phyloP scores from a whole-genome alignment of 805 yeast genomes.

The Cyberlindnera saturnus region DNA sequence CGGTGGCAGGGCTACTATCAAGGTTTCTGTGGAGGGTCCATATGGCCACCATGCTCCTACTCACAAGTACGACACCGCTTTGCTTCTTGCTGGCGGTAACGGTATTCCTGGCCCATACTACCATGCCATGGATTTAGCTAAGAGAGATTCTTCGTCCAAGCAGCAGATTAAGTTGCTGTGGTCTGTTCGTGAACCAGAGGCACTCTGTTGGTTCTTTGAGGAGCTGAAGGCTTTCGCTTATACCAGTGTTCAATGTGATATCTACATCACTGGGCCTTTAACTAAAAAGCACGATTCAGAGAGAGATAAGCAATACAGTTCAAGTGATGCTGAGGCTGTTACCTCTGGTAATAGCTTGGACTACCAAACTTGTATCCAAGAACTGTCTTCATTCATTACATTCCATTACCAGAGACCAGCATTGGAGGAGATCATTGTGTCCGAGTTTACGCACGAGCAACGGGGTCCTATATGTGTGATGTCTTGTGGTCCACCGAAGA shows the following conservation, averaged over 20 bases:
- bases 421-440: conserved; percentile 30
- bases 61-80: conserved; percentile 31
- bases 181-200: conserved; percentile 50
- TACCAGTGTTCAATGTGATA: conserved; percentile 25
- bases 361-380: neutral
- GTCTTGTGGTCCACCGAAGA: conserved; percentile 56
- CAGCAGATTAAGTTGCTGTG: conserved; percentile 48
- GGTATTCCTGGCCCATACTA: conserved; percentile 48
- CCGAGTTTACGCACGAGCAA: conserved; percentile 29
- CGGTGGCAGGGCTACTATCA: conserved; percentile 24
- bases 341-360: neutral
- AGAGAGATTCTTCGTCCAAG: conserved; percentile 16
- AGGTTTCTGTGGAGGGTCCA: conserved; percentile 54
- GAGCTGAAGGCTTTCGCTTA: conserved; percentile 31
- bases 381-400: conserved; percentile 14
- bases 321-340: too few relatives aligned
- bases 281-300: neutral
- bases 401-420: conserved; percentile 44
- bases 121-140: conserved; percentile 29
- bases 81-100: conserved; percentile 45
- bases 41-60: conserved; percentile 44
- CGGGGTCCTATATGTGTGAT: conserved; percentile 44
- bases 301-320: neutral
- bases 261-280: conserved; percentile 32
- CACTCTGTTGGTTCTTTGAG: conserved; percentile 41